Evolutionary conservation across 208 protist species (phyloP), one percentile per base, ranked within the genome.

Genomic region (Wallacemonas rigidus): DNA sequence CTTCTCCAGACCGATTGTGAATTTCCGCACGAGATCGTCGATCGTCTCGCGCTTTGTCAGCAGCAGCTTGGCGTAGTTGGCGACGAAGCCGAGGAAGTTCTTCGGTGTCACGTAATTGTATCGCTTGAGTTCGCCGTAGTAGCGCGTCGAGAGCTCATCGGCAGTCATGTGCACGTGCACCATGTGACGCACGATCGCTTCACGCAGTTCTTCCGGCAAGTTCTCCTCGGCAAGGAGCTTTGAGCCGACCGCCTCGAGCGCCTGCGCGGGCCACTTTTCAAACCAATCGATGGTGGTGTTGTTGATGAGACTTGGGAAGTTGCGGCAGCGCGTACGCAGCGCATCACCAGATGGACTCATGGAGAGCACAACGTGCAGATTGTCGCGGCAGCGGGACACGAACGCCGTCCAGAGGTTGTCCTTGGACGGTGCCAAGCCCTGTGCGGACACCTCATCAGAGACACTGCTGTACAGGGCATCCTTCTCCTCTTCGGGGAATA

Each of bases 281-380:
- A 99, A 99, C 98, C 99, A 99, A 80, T 99, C 99, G 72, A 99
- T 99, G 39, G 98, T 98, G 6, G 97, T 99, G 84, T 98, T 99
- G 86, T 98, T 99, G 76, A 99, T 98, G 43, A 99, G 86, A 67
- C 97, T 98, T 5, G 98, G 98, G 85, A 99, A 99, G 82, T 98
- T 98, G 58, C 98, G 93, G 83, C 98, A 99, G 44, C 98, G 90
- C 8, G 90, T 91, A 47, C 98, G 91, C 57, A 99, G 88, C 38
- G 85, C 85, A 55, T 99, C 97, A 14, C 98, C 98, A 2, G 94
- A 96, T 15, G 98, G 98, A 73, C 97, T 98, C 98, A 99, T 99
- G 39, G 95, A 98, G 17, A 99, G 88, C 44, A 99, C 98, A 45
- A 99, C 92, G 84, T 99, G 98, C 53, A 99, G 88, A 75, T 99